phyloP scores from a whole-genome alignment of 345 rosid species.

The Camelina hispida region DNA sequence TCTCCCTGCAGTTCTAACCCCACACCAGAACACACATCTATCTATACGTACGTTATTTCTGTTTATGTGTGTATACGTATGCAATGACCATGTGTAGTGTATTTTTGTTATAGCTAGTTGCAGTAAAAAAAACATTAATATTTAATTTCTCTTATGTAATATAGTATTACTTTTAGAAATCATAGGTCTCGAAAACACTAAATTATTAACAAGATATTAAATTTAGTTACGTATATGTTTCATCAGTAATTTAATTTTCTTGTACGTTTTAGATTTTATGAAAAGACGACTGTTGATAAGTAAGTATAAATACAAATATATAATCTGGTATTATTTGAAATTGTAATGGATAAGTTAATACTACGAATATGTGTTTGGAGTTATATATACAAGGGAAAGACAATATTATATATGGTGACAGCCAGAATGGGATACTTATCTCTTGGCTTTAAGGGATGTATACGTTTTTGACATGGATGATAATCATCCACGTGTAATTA shows the following conservation, averaged over 20 bases:
- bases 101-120: neutral
- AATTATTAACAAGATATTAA: neutral
- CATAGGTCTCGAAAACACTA: neutral
- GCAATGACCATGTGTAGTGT: conserved; percentile 6
- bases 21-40: conserved; percentile 9
- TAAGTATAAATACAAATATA: neutral
- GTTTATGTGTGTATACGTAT: neutral
- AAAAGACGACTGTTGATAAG: neutral
- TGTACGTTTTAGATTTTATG: neutral
- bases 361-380: neutral
- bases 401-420: conserved; percentile 12
- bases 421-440: conserved; percentile 36
- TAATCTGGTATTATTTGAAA: neutral
- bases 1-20: conserved; percentile 25
- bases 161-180: no score
- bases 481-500: conserved; percentile 40
- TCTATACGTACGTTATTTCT: neutral
- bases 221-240: neutral
- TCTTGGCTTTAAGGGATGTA: conserved; percentile 32
- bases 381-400: no score
- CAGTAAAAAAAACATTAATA: neutral
- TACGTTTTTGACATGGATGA: conserved; percentile 31
- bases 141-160: no score
- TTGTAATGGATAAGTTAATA: neutral
- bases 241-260: neutral